These are phyloP conservation scores for Neurospora sp. DNA, from an alignment of 2,329 filamentous ascomycete species.

Conservation along the genomic window DNA sequence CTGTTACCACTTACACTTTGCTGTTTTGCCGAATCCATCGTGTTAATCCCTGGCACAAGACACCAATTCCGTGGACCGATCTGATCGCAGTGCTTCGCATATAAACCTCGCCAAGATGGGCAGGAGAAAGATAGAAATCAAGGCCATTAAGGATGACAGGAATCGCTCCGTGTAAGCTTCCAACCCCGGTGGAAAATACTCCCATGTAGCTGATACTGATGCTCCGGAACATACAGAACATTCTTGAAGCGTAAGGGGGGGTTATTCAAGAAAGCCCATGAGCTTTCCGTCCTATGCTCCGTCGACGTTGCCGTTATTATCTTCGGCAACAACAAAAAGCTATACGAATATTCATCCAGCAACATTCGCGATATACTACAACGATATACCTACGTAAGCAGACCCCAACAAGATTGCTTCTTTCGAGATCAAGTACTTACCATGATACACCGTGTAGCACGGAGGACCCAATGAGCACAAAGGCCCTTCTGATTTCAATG, in stretches of 20 bases:
- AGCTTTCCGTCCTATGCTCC: constrained; percentile 93
- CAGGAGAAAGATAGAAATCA: constrained; percentile 99
- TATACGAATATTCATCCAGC: constrained; percentile 92
- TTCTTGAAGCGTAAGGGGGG: constrained; percentile 98
- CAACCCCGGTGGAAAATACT: constrained; percentile 1
- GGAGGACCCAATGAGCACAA: constrained; percentile 93
- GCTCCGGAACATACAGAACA: constrained; percentile 48
- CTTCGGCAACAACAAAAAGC: constrained; percentile 97
- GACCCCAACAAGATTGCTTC: background rate
- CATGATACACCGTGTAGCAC: constrained; percentile 47
- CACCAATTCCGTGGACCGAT: background rate
- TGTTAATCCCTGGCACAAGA: background rate
- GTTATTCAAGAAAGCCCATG: constrained; percentile 98
- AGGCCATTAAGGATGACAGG: constrained; percentile 96
- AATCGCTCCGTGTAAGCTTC: constrained; percentile 85
- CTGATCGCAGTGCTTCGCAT: background rate
- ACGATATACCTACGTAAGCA: constrained; percentile 80
- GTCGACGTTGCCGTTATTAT: constrained; percentile 99
- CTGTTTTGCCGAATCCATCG: background rate
- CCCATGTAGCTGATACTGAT: background rate
- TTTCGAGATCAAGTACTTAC: constrained; percentile 9
- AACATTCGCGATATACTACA: constrained; percentile 87
- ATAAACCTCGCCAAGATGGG: constrained; percentile 54
- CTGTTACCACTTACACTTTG: background rate
- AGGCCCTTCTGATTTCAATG: constrained; percentile 83